These are phyloP conservation scores for Monilinia vaccinii-corymbosi DNA, from an alignment of 2,329 filamentous ascomycete genomes.

Conservation along the genomic window DNA sequence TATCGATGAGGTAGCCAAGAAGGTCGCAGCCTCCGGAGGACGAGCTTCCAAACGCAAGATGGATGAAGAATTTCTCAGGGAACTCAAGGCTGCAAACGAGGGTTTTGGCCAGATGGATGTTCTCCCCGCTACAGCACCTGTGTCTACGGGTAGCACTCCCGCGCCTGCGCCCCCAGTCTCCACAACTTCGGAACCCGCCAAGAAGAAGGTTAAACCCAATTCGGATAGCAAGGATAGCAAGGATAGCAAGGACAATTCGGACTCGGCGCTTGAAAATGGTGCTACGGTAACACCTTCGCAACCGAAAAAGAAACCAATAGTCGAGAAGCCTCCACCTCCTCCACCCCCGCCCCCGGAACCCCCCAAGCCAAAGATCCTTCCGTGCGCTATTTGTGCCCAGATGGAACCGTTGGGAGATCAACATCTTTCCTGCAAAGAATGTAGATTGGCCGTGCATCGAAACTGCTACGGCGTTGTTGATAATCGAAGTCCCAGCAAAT, in stretches of 20 bases:
- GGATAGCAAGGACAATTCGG: constrained; percentile 39
- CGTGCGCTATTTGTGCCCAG: constrained; percentile 77
- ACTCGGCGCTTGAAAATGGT: constrained; percentile 37
- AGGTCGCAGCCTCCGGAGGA: constrained; percentile 69
- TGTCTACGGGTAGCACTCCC: constrained; percentile 21
- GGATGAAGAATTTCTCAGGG: constrained; percentile 81
- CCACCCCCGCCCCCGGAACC: constrained; percentile 63
- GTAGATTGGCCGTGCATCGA: constrained; percentile 82
- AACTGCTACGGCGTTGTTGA: constrained; percentile 82
- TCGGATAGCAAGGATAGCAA: constrained; percentile 38
- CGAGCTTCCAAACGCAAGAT: constrained; percentile 81
- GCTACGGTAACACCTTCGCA: constrained; percentile 26
- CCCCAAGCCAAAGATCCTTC: constrained; percentile 68
- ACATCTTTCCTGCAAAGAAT: constrained; percentile 74
- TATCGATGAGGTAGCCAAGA: constrained; percentile 81
- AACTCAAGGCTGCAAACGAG: constrained; percentile 58
- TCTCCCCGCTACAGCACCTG: constrained; percentile 20
- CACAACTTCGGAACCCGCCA: constrained; percentile 43
- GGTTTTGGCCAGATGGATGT: constrained; percentile 39
- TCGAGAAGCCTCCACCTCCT: constrained; percentile 48
- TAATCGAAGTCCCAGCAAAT: constrained; percentile 61
- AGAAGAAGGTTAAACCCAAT: constrained; percentile 53
- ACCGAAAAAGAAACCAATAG: constrained; percentile 38
- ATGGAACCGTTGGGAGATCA: constrained; percentile 63
- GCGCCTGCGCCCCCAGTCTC: constrained; percentile 19